Evolutionary conservation across 129 eudicot species (phyloP), one percentile per base, ranked within the genome.

Genomic region (Heracleum sosnowskyi): DNA sequence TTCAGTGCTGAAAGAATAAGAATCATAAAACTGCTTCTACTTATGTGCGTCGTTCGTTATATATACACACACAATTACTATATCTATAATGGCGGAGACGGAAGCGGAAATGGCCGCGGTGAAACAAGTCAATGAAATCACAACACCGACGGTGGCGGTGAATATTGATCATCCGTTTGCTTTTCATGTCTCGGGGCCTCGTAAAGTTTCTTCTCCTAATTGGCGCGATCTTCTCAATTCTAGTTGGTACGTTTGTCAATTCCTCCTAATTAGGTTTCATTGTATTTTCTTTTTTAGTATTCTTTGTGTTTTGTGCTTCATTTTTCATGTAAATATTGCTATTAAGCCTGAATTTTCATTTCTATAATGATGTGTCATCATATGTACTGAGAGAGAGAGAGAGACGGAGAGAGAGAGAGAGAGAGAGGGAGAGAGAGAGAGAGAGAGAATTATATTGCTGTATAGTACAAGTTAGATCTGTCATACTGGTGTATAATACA

Each of bases 131-230:
- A 66, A 66, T 12, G 37, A 66, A 31, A 66, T 66, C 24, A 66
- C 72, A 0, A 2, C 17, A 28, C 7, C 37, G 33, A 5, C n/a
- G 11, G 33, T 15, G 12, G 31, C 11, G 68, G 16, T 60, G 12
- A 22, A 8, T 20, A 18, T 64, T 64, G 40, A 80, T 77, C 97
- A 93, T 89, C 98, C 98, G 4, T 91, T 87, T 35, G 93, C 98
- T 29, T 93, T 93, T 78, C 91, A 91, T 86, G 96, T 93, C 1
- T 93, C 98, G 9, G 98, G 98, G 31, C 98, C 98, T 66, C 93
- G 96, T 2, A 93, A 93, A 81, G 90, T 91, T 76, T 83, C 97
- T 77, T 88, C 91, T 7, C 96, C 96, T 3, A 93, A 86, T 79
- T 93, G 98, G 98, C 88, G 90, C 74, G 93, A 93, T 63, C 89